Evolutionary conservation across 495 filamentous ascomycete species (phyloP).

Genomic region (Penicillium goetzii): DNA sequence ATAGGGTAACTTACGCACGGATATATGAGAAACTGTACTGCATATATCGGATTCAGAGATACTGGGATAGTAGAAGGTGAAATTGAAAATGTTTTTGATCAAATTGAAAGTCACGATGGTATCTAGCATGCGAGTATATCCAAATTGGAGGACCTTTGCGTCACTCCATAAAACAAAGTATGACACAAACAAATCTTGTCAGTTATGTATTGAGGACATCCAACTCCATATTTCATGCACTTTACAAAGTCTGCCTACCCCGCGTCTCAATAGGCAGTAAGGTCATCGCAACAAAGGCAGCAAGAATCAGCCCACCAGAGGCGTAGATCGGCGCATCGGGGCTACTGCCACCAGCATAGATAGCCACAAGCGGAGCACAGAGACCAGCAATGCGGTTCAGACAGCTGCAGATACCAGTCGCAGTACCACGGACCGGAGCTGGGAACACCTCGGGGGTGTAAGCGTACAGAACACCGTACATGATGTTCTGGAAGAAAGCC

Average conservation of each 20-base stretch:
- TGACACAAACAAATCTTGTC: not conserved
- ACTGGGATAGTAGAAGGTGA: no score
- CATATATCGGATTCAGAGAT: no score
- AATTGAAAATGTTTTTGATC: not conserved
- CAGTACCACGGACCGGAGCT: constrained; percentile 60
- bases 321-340: constrained; percentile 57
- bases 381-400: constrained; percentile 62
- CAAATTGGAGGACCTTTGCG: constrained; percentile 6
- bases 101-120: constrained; percentile 21
- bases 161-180: not conserved
- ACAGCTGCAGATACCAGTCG: constrained; percentile 59
- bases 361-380: constrained; percentile 60
- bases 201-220: not conserved
- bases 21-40: no score
- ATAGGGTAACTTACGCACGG: no score
- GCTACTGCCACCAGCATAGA: constrained; percentile 47
- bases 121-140: constrained; percentile 21
- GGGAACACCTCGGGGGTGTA: constrained; percentile 67
- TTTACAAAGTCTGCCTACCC: constrained; percentile 52
- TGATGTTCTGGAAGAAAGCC: constrained; percentile 66
- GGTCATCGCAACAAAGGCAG: constrained; percentile 55
- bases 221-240: not conserved
- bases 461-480: constrained; percentile 65
- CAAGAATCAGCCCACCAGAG: constrained; percentile 54
- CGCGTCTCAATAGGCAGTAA: constrained; percentile 58